Conservation (phyloP, 306 rosid genomes). For the Echinosophora koreensis region DNA sequence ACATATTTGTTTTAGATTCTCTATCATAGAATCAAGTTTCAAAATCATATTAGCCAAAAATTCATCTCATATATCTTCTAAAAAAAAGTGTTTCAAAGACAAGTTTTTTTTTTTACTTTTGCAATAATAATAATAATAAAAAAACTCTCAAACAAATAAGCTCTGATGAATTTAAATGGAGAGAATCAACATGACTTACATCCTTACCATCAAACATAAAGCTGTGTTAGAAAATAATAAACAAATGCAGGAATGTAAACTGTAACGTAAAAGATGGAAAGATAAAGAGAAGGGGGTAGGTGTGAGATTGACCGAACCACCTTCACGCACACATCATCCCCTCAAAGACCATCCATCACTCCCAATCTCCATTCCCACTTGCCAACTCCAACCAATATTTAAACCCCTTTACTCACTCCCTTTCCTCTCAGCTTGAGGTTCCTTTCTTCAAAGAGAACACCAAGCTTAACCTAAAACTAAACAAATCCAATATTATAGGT, state of each 20-base stretch:
- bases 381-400: constrained; percentile 43
- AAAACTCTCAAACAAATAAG: too few relatives aligned
- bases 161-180: too few relatives aligned
- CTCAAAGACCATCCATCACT: neutral
- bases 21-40: too few relatives aligned
- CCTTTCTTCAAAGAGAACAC: constrained; percentile 74
- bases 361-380: neutral
- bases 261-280: neutral
- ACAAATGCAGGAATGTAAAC: neutral
- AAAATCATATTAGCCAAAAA: too few relatives aligned
- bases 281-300: constrained; percentile 63
- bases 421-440: constrained; percentile 82
- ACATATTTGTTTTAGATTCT: too few relatives aligned
- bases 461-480: constrained; percentile 50
- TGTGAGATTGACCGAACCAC: constrained; percentile 74
- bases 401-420: constrained; percentile 41
- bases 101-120: too few relatives aligned
- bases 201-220: too few relatives aligned
- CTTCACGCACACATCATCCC: constrained; percentile 52
- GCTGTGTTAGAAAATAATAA: neutral
- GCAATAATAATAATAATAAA: too few relatives aligned
- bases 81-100: too few relatives aligned
- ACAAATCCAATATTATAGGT: too few relatives aligned
- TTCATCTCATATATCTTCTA: too few relatives aligned
- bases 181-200: too few relatives aligned